phyloP scores from a whole-genome alignment of 1,284 basidiomycete species.

The Cryptococcus depauperatus region DNA sequence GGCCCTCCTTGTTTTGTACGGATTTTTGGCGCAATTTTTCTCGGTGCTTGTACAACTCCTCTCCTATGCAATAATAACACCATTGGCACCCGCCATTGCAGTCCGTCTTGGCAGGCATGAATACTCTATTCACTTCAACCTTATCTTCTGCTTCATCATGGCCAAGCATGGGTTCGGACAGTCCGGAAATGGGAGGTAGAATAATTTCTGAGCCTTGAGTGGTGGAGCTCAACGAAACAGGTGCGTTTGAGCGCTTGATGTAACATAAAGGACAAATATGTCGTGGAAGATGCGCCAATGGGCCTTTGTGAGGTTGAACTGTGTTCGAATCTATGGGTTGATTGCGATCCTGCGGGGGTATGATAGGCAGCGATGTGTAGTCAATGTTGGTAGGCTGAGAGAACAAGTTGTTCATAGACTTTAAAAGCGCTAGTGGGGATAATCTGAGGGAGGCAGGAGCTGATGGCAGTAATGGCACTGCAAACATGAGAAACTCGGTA shows the following conservation, averaged over 20 bases:
- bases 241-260: constrained; percentile 20
- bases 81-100: constrained; percentile 62
- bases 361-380: constrained; percentile 21
- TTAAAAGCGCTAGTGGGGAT: constrained; percentile 46
- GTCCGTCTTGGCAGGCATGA: constrained; percentile 39
- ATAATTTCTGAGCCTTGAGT: constrained; percentile 19
- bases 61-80: constrained; percentile 80
- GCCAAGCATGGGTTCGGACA: constrained; percentile 1
- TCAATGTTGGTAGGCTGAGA: constrained; percentile 22
- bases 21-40: constrained; percentile 7
- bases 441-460: constrained; percentile 50
- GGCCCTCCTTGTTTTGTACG: constrained; percentile 4
- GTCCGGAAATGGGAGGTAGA: constrained; percentile 18
- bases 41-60: constrained; percentile 55
- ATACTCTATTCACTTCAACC: constrained; percentile 37
- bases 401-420: constrained; percentile 20
- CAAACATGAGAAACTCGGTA: constrained; percentile 92
- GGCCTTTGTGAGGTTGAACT: constrained; percentile 21
- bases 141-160: constrained; percentile 7
- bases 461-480: constrained; percentile 71
- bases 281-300: constrained; percentile 35
- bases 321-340: not conserved
- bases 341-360: constrained; percentile 1
- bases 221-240: constrained; percentile 22
- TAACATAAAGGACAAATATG: constrained; percentile 47